phyloP scores from a whole-genome alignment of 345 rosid species.

The Limnanthes douglasii region DNA sequence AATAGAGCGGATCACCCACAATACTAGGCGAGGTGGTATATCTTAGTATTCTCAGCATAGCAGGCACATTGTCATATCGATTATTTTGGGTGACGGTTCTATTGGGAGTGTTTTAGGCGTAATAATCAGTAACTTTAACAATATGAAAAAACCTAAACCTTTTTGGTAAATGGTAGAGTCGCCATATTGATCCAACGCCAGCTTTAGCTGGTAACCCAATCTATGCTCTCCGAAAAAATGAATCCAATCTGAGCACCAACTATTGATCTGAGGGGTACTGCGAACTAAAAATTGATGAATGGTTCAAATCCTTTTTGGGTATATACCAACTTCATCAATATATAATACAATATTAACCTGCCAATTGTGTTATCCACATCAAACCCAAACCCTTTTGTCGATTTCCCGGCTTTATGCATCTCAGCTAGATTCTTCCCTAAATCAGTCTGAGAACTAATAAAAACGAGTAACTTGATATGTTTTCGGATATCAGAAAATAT shows the following conservation, averaged over 20 bases:
- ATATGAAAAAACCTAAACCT: conserved; percentile 26
- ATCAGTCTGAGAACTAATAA: conserved; percentile 32
- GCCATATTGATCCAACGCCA: conserved; percentile 52
- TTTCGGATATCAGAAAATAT: too few relatives aligned
- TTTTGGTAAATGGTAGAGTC: conserved; percentile 58
- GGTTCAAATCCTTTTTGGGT: not conserved
- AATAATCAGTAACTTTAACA: not conserved
- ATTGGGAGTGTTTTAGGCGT: too few relatives aligned
- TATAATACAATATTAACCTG: conserved; percentile 27
- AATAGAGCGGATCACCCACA: too few relatives aligned
- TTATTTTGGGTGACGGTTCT: too few relatives aligned
- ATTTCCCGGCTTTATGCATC: conserved; percentile 87
- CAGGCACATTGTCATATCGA: too few relatives aligned
- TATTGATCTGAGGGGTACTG: conserved; percentile 86
- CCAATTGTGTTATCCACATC: conserved; percentile 88
- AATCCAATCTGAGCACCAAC: conserved; percentile 82
- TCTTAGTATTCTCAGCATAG: too few relatives aligned
- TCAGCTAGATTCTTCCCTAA: conserved; percentile 85
- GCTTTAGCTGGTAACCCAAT: conserved; percentile 74
- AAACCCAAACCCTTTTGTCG: conserved; percentile 77
- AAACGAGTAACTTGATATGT: conserved; percentile 9
- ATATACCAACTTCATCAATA: not conserved
- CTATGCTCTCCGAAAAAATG: conserved; percentile 77
- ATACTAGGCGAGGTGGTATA: too few relatives aligned
- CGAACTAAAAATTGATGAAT: conserved; percentile 11